Percentiles rank a stretch among this genome's conserved stretches.
These are phyloP conservation scores for Coemansia biformis DNA, from an alignment of 192 early-diverging fungal species.

Conservation along the genomic window DNA sequence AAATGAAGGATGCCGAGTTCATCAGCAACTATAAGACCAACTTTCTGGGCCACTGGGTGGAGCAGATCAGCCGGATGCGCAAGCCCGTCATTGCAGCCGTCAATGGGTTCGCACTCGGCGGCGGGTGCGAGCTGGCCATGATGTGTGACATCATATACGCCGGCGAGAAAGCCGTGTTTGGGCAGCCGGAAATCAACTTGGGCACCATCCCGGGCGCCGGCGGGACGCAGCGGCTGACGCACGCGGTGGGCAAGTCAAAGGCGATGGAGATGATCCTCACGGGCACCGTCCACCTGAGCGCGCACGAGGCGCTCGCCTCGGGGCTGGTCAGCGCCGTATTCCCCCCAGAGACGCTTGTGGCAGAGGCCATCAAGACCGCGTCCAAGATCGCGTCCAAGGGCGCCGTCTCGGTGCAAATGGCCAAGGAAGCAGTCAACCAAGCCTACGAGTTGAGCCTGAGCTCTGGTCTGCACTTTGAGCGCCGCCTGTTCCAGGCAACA, in stretches of 20 bases:
- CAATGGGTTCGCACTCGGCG: slow-evolving; percentile 96
- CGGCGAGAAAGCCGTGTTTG: slow-evolving; percentile 93
- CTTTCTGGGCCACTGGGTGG: slow-evolving; percentile 92
- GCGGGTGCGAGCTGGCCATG: slow-evolving; percentile 99
- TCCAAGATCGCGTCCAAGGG: slow-evolving; percentile 80
- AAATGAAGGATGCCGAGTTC: slow-evolving; percentile 89
- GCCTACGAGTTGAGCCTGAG: slow-evolving; percentile 82
- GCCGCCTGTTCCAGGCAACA: slow-evolving; percentile 85
- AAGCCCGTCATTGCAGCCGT: slow-evolving; percentile 98
- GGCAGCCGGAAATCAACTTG: slow-evolving; percentile 98
- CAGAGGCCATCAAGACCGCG: slow-evolving; percentile 86
- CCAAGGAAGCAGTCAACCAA: slow-evolving; percentile 94
- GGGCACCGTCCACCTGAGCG: slow-evolving; percentile 74
- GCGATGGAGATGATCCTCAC: slow-evolving; percentile 96
- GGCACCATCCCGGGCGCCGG: slow-evolving; percentile 93
- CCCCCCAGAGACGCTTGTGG: slow-evolving; percentile 79
- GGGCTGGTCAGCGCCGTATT: slow-evolving; percentile 88
- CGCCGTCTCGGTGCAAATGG: slow-evolving; percentile 84
- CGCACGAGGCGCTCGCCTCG: slow-evolving; percentile 75
- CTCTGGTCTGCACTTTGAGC: slow-evolving; percentile 86
- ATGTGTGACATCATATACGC: slow-evolving; percentile 99
- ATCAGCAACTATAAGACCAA: slow-evolving; percentile 83
- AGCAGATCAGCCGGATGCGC: slow-evolving; percentile 77
- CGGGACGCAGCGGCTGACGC: slow-evolving; percentile 78
- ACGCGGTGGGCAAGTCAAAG: slow-evolving; percentile 95